phyloP scores from a whole-genome alignment of 2,329 filamentous ascomycete genomes.

The Aureobasidium sp. region DNA sequence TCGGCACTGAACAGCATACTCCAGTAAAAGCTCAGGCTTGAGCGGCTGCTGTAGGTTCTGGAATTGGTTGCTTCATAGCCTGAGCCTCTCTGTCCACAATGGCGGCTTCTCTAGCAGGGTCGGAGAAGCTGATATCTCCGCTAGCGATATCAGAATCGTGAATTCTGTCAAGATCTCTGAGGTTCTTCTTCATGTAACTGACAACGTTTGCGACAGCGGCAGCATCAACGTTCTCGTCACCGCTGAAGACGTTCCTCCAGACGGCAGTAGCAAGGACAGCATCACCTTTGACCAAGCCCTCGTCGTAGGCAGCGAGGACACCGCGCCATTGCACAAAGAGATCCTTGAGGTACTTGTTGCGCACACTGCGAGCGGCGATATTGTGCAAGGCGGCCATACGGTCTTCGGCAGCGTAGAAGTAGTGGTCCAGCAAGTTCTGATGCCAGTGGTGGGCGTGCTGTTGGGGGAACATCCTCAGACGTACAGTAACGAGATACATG shows the following conservation, averaged over 20 bases:
- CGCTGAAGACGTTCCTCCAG: conserved; percentile 92
- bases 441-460: conserved; percentile 69
- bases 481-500: conserved; percentile 83
- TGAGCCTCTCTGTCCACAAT: conserved; percentile 4
- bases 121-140: conserved; percentile 42
- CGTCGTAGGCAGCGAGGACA: conserved; percentile 74
- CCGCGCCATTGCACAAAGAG: conserved; percentile 91
- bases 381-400: conserved; percentile 76
- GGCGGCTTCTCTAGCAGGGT: conserved; percentile 4
- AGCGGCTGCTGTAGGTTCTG: background rate
- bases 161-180: conserved; percentile 48
- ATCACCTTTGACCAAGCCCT: conserved; percentile 70
- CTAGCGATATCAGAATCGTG: conserved; percentile 45
- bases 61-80: background rate
- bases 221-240: conserved; percentile 55
- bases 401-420: conserved; percentile 83
- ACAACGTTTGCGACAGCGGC: conserved; percentile 55
- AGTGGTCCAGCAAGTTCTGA: conserved; percentile 87
- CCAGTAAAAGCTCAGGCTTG: background rate
- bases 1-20: background rate
- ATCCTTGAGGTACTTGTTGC: conserved; percentile 67
- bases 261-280: conserved; percentile 72
- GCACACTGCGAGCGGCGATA: conserved; percentile 46
- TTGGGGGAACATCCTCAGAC: conserved; percentile 69
- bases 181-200: conserved; percentile 53